phyloP scores from a whole-genome alignment of 441 rosid species.

The Erysimum pusillum region DNA sequence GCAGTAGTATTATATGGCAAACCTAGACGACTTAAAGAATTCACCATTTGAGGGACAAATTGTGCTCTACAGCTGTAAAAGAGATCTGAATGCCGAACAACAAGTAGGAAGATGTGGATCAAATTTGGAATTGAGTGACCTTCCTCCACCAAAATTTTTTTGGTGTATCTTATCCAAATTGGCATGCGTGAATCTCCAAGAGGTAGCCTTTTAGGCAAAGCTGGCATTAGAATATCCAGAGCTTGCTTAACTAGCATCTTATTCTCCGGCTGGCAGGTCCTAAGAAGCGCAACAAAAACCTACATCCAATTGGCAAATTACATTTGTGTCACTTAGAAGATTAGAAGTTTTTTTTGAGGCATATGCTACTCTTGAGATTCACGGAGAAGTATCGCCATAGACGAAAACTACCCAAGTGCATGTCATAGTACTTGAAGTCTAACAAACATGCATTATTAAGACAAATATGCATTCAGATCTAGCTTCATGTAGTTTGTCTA shows the following conservation, averaged over 20 bases:
- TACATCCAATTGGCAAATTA: constrained; percentile 57
- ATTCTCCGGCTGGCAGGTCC: constrained; percentile 99
- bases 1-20: constrained; percentile 95
- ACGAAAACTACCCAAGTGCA: constrained; percentile 21
- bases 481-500: constrained; percentile 22
- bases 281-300: constrained; percentile 99
- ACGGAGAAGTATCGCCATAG: constrained; percentile 18
- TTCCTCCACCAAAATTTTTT: constrained; percentile 98
- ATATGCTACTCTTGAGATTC: constrained; percentile 23
- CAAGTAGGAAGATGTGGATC: constrained; percentile 99
- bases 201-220: constrained; percentile 95
- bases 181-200: constrained; percentile 99
- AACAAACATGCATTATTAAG: constrained; percentile 32
- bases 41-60: constrained; percentile 99
- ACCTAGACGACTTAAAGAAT: constrained; percentile 98
- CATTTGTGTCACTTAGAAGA: constrained; percentile 24
- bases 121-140: constrained; percentile 97
- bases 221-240: constrained; percentile 99
- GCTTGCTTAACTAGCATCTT: constrained; percentile 99
- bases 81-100: constrained; percentile 98
- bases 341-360: constrained; percentile 3
- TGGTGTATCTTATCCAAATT: constrained; percentile 98
- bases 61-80: constrained; percentile 99
- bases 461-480: constrained; percentile 31
- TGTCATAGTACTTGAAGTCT: constrained; percentile 28